Conservation (phyloP, 140 eudicot species). For the Cichorium intybus region DNA sequence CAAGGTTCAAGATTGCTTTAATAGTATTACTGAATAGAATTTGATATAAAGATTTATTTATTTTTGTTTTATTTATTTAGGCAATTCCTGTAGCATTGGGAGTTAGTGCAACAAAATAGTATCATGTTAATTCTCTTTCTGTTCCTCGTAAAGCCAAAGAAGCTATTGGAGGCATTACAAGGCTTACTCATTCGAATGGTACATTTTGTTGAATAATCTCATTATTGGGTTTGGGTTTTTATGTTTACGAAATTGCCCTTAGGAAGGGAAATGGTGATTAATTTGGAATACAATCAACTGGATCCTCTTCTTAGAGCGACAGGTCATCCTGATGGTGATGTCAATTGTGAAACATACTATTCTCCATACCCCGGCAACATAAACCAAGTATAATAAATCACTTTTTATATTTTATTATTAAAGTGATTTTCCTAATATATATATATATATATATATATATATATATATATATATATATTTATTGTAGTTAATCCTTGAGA, state of each 20-base stretch:
- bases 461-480: too few species aligned
- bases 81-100: conserved; percentile 94
- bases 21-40: not conserved
- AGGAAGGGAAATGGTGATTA: conserved; percentile 97
- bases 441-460: too few species aligned
- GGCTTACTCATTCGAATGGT: conserved; percentile 93
- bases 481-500: conserved; percentile 80
- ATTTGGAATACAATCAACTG: too few species aligned
- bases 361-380: conserved; percentile 99
- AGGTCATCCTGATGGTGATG: conserved; percentile 93
- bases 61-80: conserved; percentile 35
- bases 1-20: conserved; percentile 51
- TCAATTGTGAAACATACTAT: conserved; percentile 78
- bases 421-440: too few species aligned
- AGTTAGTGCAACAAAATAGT: conserved; percentile 72
- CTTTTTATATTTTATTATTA: not conserved
- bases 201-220: too few species aligned
- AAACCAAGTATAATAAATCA: conserved; percentile 77
- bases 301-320: too few species aligned
- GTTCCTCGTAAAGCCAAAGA: conserved; percentile 98
- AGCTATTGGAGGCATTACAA: conserved; percentile 98
- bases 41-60: not conserved
- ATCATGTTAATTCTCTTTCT: conserved; percentile 95
- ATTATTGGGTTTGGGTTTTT: not conserved
- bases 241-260: conserved; percentile 1